Percentiles rank a stretch among this genome's conserved stretches.
These are phyloP conservation scores for Coniella vitis DNA, from an alignment of 2,329 filamentous ascomycete genomes.

Conservation along the genomic window DNA sequence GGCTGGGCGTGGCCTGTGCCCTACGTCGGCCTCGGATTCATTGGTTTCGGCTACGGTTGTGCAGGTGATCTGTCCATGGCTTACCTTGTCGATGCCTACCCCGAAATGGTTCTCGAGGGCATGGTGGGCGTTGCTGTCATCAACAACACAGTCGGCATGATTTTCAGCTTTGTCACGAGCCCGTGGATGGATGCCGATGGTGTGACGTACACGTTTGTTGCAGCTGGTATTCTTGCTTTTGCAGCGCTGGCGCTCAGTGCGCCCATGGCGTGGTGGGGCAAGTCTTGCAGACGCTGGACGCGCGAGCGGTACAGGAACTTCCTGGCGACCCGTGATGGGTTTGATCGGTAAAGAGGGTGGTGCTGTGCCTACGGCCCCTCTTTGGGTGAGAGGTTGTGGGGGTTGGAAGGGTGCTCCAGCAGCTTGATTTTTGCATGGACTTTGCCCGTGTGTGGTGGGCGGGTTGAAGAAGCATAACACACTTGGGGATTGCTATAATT, in stretches of 20 bases:
- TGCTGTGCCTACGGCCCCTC: no score
- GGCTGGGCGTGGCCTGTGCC: constrained; percentile 36
- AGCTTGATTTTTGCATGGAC: neutral
- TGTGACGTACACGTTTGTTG: constrained; percentile 19
- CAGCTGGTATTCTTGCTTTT: constrained; percentile 43
- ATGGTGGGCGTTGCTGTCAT: constrained; percentile 42
- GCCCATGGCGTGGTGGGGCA: constrained; percentile 50
- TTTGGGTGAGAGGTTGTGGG: neutral
- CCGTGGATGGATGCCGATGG: constrained; percentile 15
- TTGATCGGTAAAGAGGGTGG: constrained; percentile 2
- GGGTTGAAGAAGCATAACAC: neutral
- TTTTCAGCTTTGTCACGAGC: constrained; percentile 14
- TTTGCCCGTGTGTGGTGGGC: no score
- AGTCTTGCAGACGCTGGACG: constrained; percentile 41
- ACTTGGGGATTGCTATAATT: no score
- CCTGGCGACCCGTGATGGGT: constrained; percentile 39
- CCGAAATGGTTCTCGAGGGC: constrained; percentile 39
- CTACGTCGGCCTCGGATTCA: constrained; percentile 39
- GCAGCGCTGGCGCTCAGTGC: constrained; percentile 42
- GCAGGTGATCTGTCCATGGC: constrained; percentile 35
- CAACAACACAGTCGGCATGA: constrained; percentile 15
- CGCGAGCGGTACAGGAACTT: constrained; percentile 38
- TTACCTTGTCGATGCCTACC: constrained; percentile 43
- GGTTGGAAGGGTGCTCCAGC: neutral
- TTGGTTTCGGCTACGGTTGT: constrained; percentile 36